Base-by-base conservation (phyloP, 768 basidiomycete genomes). In the Guyanaporus albipodus region DNA sequence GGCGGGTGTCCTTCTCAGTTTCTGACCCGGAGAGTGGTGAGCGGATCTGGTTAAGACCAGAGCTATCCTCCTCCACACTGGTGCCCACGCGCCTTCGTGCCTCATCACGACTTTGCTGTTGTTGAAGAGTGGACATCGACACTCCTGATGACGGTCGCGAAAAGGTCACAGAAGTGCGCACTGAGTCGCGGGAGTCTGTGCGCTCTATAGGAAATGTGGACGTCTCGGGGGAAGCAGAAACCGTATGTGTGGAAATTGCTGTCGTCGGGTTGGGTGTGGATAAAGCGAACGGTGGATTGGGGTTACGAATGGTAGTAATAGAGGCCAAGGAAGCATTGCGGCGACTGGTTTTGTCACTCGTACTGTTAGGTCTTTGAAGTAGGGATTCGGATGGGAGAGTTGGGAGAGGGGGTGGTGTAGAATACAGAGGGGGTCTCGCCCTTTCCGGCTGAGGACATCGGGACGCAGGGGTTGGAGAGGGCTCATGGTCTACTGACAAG, bases 221-320 rank as follows among this genome's bases (percentile, higher is more conserved):
- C 18, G 46, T 50, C 48, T 66, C 67, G 24, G 70, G 68, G 6
- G 73, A 65, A 48, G 73, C 75, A 4, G 79, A 78, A 5, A 80
- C 83, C 0, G 82, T 87, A 52, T 83, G 80, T 0, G 78, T 63
- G 2, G 83, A 85, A 11, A 87, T 45, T 14, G 82, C 82, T 15
- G 85, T 88, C 29, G 85, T 87, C 1, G 82, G 71, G 46, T 73
- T 78, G 0, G 77, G 76, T 3, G 77, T 79, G 28, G 82, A 59
- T 8, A 73, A 55, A 9, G 79, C 72, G 38, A 78, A 75, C n/a
- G 72, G 65, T 14, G 75, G 57, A 44, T 61, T 48, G 38, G 62
- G 45, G 40, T 65, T 66, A 54, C 80, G 75, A 27, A 78, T 59
- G 4, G 79, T 82, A n/a, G 58, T 46, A 18, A 60, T 68, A 6